Evolutionary conservation across 345 rosid species (phyloP).

Genomic region (Salix arbutifolia): DNA sequence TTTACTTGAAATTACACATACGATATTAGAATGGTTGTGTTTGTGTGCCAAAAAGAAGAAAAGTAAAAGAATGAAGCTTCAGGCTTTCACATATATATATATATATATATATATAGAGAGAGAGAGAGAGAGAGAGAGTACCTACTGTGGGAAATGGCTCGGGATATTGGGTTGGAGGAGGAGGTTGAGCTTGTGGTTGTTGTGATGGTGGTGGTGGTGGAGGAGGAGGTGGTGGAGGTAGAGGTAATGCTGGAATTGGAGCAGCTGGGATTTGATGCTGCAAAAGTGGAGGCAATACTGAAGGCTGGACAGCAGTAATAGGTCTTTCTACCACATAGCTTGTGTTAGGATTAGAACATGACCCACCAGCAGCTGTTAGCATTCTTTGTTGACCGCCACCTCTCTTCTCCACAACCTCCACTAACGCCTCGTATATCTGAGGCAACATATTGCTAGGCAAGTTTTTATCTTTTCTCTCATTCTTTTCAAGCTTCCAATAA

Average conservation of each 20-base stretch:
- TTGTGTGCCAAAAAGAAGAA: neutral
- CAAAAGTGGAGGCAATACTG: constrained; percentile 25
- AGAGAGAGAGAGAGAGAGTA: constrained; percentile 35
- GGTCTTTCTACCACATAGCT: constrained; percentile 20
- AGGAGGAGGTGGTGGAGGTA: constrained; percentile 25
- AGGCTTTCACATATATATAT: neutral
- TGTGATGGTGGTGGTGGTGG: neutral
- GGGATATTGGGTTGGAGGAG: constrained; percentile 27
- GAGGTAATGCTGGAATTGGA: constrained; percentile 28
- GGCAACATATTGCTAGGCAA: constrained; percentile 72
- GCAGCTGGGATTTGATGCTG: constrained; percentile 34
- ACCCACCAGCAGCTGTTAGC: constrained; percentile 6
- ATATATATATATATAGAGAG: neutral
- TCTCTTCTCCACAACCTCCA: constrained; percentile 63
- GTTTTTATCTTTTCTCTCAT: constrained; percentile 68
- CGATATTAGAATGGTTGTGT: neutral
- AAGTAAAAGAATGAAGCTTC: neutral
- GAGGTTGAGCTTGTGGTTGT: constrained; percentile 15
- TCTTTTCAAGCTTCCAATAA: constrained; percentile 85
- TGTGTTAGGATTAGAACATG: constrained; percentile 15
- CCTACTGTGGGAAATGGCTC: constrained; percentile 60
- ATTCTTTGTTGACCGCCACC: constrained; percentile 20
- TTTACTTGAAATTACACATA: neutral
- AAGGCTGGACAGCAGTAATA: constrained; percentile 20
- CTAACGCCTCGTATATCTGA: constrained; percentile 63